phyloP scores from a whole-genome alignment of 345 rosid species.

The Mercurialis annua region DNA sequence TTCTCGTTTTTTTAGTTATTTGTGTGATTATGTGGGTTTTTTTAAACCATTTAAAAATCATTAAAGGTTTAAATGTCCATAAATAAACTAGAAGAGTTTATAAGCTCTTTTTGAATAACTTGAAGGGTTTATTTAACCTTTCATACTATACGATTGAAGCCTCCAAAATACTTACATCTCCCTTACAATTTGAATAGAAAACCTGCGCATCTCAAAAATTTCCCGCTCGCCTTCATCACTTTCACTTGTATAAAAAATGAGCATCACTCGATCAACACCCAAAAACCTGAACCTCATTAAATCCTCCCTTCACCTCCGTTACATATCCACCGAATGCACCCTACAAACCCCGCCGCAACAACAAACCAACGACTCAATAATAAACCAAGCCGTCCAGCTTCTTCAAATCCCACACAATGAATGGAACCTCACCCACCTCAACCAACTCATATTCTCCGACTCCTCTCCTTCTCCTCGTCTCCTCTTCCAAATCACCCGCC shows the following conservation, averaged over 20 bases:
- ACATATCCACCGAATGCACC: slow-evolving; percentile 26
- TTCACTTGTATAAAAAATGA: slow-evolving; percentile 18
- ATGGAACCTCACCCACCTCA: slow-evolving; percentile 48
- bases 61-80: no score
- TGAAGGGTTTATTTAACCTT: no score
- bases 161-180: background rate
- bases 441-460: slow-evolving; percentile 40
- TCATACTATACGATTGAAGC: no score
- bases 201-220: background rate
- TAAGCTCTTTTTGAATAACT: no score
- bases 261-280: slow-evolving; percentile 20
- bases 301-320: slow-evolving; percentile 20
- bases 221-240: background rate
- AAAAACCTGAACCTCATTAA: slow-evolving; percentile 27
- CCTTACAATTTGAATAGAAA: background rate
- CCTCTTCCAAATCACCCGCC: slow-evolving; percentile 47
- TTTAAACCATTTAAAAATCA: no score
- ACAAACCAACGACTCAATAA: slow-evolving; percentile 22
- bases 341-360: slow-evolving; percentile 8
- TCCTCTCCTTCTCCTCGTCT: slow-evolving; percentile 30
- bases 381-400: slow-evolving; percentile 39
- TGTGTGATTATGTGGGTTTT: no score
- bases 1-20: no score
- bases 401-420: slow-evolving; percentile 45
- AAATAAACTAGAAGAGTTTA: no score